Evolutionary conservation across 768 basidiomycete species (phyloP), one percentile per base, ranked within the genome.

Genomic region (Pulveroboletus sp.): DNA sequence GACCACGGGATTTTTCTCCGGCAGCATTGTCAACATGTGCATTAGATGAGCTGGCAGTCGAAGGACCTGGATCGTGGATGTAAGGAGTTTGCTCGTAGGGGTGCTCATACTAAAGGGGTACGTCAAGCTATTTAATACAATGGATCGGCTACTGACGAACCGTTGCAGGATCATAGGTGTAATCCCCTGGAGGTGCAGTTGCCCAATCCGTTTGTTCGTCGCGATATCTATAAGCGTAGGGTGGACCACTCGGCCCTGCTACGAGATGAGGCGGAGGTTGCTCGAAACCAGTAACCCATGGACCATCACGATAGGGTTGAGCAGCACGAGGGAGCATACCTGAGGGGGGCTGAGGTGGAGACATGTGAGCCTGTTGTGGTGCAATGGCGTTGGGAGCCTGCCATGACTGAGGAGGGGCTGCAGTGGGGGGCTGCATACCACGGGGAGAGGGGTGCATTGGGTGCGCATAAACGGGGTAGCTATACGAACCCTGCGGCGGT

Each of bases 281-380:
- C 40, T 77, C 73, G 54, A 84, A 85, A 4, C 76, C 61, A 6
- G 66, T 72, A 43, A 77, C 77, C 85, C 86, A 86, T 6, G 74
- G 58, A 15, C 76, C 75, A 43, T 79, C 77, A 24, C 78, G 69
- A 58, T 76, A 79, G 24, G 74, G 60, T 39, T 66, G 70, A 0
- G 66, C 8, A 9, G 78, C 73, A 2, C 76, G 76, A 41, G 74
- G 74, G 24, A 78, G 69, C 56, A 78, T 73, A 6, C 72, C 73
- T 1, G 73, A 68, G 2, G 73, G 71, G 5, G 74, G 69, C 12
- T 75, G 72, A 11, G 76, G 70, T 49, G 73, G 72, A 5, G 81
- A 65, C 56, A 81, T 71, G 47, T 78, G 85, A 0, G 83, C 79
- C 56, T 86, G 85, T 46, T 83, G 77, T 7, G 85, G 83, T 0